These are phyloP conservation scores for Nitzschia putrida DNA, from an alignment of 108 stramenopile species.

Conservation along the genomic window DNA sequence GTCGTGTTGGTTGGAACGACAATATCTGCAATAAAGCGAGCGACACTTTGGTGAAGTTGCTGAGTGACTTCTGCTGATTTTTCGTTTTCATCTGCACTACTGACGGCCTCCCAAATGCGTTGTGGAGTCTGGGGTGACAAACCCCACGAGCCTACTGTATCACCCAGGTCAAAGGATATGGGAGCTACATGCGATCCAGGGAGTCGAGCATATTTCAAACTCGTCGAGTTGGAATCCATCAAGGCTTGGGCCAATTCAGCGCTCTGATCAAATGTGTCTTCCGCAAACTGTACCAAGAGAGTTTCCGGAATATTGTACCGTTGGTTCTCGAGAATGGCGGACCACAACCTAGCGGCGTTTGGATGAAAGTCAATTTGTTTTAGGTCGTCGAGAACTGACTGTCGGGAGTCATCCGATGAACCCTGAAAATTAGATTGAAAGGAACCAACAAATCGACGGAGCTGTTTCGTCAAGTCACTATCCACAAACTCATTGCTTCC, in stretches of 20 bases:
- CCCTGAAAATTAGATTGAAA: no score
- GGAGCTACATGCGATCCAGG: slow-evolving; percentile 81
- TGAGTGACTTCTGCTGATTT: background rate
- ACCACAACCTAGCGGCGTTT: slow-evolving; percentile 75
- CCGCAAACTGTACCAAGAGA: slow-evolving; percentile 81
- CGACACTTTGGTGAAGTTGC: background rate
- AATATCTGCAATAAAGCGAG: background rate
- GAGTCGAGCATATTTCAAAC: slow-evolving; percentile 77
- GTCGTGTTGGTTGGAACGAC: no score
- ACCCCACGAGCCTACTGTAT: background rate
- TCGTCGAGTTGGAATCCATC: slow-evolving; percentile 34
- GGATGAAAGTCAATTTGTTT: slow-evolving; percentile 77
- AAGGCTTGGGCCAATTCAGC: slow-evolving; percentile 63
- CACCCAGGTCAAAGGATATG: slow-evolving; percentile 40
- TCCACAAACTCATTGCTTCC: background rate
- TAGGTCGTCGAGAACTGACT: background rate
- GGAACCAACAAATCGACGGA: no score
- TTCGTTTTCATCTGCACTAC: background rate
- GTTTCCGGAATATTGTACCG: slow-evolving; percentile 59
- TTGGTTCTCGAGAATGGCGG: slow-evolving; percentile 44
- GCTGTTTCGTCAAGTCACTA: no score
- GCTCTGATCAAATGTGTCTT: slow-evolving; percentile 81
- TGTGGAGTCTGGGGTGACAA: background rate
- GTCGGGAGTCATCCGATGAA: background rate
- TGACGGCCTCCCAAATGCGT: background rate